These are phyloP conservation scores for Pleurotus djamor DNA, from an alignment of 768 basidiomycete genomes.

Conservation along the genomic window DNA sequence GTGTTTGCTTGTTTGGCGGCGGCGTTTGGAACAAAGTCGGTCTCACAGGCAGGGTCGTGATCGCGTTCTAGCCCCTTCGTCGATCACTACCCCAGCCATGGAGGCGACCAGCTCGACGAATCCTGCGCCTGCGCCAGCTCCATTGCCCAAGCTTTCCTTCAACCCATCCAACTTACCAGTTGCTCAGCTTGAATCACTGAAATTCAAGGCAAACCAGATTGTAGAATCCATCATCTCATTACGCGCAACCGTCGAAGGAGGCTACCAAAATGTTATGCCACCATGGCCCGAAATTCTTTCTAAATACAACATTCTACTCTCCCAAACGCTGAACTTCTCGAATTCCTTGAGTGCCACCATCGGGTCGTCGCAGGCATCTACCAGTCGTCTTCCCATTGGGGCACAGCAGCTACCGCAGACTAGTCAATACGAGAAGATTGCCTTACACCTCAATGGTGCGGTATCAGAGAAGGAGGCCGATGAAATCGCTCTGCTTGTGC, in stretches of 20 bases:
- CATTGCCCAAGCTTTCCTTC: background rate
- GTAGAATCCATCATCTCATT: slow-evolving; percentile 72
- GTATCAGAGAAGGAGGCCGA: slow-evolving; percentile 71
- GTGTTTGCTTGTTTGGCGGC: background rate
- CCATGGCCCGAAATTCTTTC: slow-evolving; percentile 85
- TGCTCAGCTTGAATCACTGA: slow-evolving; percentile 72
- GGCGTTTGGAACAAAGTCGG: background rate
- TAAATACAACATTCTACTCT: slow-evolving; percentile 83
- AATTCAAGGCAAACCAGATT: slow-evolving; percentile 76
- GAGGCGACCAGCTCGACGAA: background rate
- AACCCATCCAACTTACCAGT: slow-evolving; percentile 45
- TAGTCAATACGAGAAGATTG: slow-evolving; percentile 63
- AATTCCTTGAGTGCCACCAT: slow-evolving; percentile 50
- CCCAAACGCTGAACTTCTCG: slow-evolving; percentile 79
- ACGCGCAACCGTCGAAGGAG: slow-evolving; percentile 60
- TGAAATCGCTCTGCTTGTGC: slow-evolving; percentile 70
- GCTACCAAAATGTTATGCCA: slow-evolving; percentile 60
- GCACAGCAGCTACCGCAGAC: slow-evolving; percentile 14
- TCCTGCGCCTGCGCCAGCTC: too few species aligned
- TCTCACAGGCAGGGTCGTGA: background rate
- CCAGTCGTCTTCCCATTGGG: slow-evolving; percentile 1
- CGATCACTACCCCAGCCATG: background rate
- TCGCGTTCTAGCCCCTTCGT: background rate
- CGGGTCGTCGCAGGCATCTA: slow-evolving; percentile 17
- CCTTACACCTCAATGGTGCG: slow-evolving; percentile 57